These are phyloP conservation scores for Fragilaria radians DNA, from an alignment of 108 stramenopile genomes.

Conservation along the genomic window DNA sequence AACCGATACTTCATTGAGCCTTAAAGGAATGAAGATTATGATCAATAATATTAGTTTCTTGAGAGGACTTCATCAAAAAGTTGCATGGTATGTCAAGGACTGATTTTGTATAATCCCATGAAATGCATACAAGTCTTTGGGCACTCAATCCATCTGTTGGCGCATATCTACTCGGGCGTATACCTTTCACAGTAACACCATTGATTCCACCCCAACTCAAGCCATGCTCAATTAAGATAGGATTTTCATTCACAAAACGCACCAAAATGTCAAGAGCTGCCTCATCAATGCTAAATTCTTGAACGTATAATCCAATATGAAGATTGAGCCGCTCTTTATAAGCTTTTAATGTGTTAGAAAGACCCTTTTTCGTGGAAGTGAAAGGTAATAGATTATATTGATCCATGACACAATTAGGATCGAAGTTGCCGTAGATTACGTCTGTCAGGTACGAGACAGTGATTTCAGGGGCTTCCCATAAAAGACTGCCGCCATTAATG, in stretches of 20 bases:
- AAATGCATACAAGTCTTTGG: constrained; percentile 38
- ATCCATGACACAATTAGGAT: constrained; percentile 40
- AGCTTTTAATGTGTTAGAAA: constrained; percentile 51
- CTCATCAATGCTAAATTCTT: constrained; percentile 85
- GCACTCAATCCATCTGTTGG: constrained; percentile 80
- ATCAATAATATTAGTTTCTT: no score
- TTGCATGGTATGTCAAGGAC: neutral
- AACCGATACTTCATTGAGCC: no score
- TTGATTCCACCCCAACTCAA: constrained; percentile 85
- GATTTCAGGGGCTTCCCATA: constrained; percentile 32
- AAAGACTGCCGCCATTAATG: constrained; percentile 78
- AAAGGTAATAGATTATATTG: constrained; percentile 59
- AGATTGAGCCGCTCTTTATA: constrained; percentile 67
- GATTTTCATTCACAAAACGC: constrained; percentile 56
- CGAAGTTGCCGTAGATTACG: constrained; percentile 31
- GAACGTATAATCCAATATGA: constrained; percentile 71
- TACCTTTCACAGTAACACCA: constrained; percentile 71
- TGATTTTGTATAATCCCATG: constrained; percentile 19
- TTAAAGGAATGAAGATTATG: no score
- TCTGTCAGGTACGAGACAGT: neutral
- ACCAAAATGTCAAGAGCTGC: constrained; percentile 58
- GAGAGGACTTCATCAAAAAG: no score
- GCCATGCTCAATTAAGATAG: constrained; percentile 59
- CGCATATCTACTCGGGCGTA: constrained; percentile 72
- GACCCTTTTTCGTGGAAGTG: constrained; percentile 2